Conservation (phyloP, 257 asterid genomes). For the Lycium ferocissimum region DNA sequence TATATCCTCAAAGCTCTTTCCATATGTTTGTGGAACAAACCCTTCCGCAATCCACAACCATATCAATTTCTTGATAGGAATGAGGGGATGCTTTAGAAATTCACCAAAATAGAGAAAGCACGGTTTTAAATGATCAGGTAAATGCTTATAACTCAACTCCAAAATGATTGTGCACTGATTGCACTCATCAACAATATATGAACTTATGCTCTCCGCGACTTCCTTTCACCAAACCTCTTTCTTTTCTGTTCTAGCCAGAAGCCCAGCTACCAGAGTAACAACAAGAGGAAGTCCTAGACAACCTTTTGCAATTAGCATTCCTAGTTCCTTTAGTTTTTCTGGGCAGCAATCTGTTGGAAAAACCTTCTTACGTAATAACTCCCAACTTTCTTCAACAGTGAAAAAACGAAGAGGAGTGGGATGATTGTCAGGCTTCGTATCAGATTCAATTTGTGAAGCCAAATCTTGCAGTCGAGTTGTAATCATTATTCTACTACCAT, state of each 20-base stretch:
- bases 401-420: slow-evolving; percentile 16
- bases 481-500: slow-evolving; percentile 26
- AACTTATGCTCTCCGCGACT: slow-evolving; percentile 25
- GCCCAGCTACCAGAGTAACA: slow-evolving; percentile 28
- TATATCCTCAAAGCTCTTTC: slow-evolving; percentile 14
- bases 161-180: background rate
- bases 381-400: slow-evolving; percentile 30
- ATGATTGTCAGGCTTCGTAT: slow-evolving; percentile 5
- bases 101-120: slow-evolving; percentile 32
- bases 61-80: slow-evolving; percentile 23
- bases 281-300: slow-evolving; percentile 35
- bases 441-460: slow-evolving; percentile 18
- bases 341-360: slow-evolving; percentile 26
- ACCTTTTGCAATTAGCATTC: slow-evolving; percentile 14
- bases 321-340: background rate
- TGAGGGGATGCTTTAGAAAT: slow-evolving; percentile 10
- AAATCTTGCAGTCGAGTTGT: slow-evolving; percentile 24
- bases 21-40: background rate
- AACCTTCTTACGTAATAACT: slow-evolving; percentile 8
- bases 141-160: slow-evolving; percentile 22
- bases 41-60: slow-evolving; percentile 34
- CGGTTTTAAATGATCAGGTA: slow-evolving; percentile 3
- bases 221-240: background rate
- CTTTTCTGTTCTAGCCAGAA: slow-evolving; percentile 8
- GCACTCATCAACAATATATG: background rate